Base-by-base conservation (phyloP, 2,329 filamentous ascomycete species). In the Magnaporthiopsis poae region DNA sequence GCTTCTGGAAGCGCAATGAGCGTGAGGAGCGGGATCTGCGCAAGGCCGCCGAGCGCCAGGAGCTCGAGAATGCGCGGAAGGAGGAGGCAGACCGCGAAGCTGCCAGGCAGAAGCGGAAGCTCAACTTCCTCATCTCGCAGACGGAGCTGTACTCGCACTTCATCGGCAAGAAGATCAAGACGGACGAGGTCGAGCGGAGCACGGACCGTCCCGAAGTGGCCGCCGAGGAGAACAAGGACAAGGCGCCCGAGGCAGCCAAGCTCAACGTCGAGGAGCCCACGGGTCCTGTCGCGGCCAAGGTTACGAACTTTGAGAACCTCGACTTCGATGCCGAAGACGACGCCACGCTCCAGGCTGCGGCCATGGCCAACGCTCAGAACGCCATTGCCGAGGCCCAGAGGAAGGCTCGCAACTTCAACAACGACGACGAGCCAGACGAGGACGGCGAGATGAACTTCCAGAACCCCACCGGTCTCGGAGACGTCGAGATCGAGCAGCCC, bases 361-460 rank as follows among this genome's bases (percentile, higher is more conserved):
- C 95, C 61, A 90, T 94, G 85, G 92, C 94, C 39, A 99, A 99
- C 75, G 95, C 95, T 1, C 94, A 98, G 75, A 94, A 92, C 74
- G 95, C 95, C 69, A 92, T 99, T 69, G 90, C 96, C 71, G 91
- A 97, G 77, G 95, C 95, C 0, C 92, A 97, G 76, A 88, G 92
- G 76, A 93, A 95, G 76, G 95, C 95, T 0, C 88, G 92, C 65
- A 91, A 91, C 12, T 99, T 99, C 83, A 96, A 98, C 79, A 88
- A 92, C 68, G 82, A 83, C 12, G 81, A 87, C 65, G 81, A 86
- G 65, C 86, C 88, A 73, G 81, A 86, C 66, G 92, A 97, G 68
- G 93, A 97, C 73, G 94, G 93, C 72, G 95, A 99, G 79, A 91
- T 99, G 90, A 99, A 99, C 80, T 99, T 99, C 82, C 95, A 99